Percentiles rank a stretch among this genome's conserved stretches.
phyloP scores from a whole-genome alignment of 2,329 filamentous ascomycete species.

The Colletotrichum kahawae region DNA sequence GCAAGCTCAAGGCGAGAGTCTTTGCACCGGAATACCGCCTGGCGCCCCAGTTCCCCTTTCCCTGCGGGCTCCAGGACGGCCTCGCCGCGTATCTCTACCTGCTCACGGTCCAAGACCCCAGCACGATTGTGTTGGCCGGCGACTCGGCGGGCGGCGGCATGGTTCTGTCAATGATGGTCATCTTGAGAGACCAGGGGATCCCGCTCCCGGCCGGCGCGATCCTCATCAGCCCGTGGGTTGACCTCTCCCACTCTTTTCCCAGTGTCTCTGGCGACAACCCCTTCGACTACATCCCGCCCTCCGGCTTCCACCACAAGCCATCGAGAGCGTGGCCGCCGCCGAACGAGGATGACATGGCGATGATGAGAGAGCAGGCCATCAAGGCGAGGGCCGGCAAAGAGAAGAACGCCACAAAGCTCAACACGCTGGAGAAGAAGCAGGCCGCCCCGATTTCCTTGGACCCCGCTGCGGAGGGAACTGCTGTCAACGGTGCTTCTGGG shows the following conservation, averaged over 20 bases:
- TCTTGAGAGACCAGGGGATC: constrained; percentile 80
- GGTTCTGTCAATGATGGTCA: constrained; percentile 80
- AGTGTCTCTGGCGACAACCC: constrained; percentile 77
- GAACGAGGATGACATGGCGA: constrained; percentile 73
- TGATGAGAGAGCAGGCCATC: constrained; percentile 56
- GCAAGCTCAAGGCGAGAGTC: constrained; percentile 89
- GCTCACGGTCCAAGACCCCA: constrained; percentile 75
- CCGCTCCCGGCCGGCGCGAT: constrained; percentile 89
- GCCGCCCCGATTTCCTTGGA: constrained; percentile 32
- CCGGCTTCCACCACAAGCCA: constrained; percentile 90
- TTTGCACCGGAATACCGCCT: constrained; percentile 88
- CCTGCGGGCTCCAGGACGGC: constrained; percentile 89
- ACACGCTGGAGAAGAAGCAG: constrained; percentile 35
- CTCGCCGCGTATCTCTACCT: constrained; percentile 87
- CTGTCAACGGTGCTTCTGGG: background rate
- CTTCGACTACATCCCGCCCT: constrained; percentile 85
- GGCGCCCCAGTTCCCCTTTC: constrained; percentile 93
- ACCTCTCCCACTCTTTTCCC: constrained; percentile 93
- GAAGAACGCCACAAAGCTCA: constrained; percentile 26
- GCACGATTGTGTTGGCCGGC: constrained; percentile 84
- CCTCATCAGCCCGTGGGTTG: constrained; percentile 93
- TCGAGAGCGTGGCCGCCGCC: constrained; percentile 93
- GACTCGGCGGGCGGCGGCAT: constrained; percentile 95
- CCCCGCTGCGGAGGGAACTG: constrained; percentile 22
- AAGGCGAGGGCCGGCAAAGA: constrained; percentile 34